A percentile compares a stretch with the other conserved stretches of the same genome.
These are phyloP conservation scores for Jaltomata sinuosa DNA, from an alignment of 257 asterid species.

Conservation along the genomic window DNA sequence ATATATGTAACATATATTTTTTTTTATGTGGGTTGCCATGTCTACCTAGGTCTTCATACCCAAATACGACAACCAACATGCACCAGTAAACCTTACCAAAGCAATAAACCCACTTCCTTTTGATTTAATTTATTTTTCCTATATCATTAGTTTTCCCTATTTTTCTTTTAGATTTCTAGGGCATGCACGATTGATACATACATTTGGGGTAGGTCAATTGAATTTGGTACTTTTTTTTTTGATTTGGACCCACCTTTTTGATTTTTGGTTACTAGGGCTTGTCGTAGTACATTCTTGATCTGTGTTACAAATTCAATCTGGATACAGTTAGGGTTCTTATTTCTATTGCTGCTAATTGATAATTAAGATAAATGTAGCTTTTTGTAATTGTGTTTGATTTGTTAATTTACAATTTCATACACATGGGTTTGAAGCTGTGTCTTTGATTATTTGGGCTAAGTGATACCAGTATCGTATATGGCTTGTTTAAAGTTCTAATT, in stretches of 20 bases:
- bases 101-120: not conserved
- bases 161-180: constrained; percentile 1
- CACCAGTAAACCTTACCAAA: not conserved
- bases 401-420: not conserved
- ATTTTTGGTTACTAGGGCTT: constrained; percentile 1
- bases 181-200: constrained; percentile 4
- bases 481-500: not conserved
- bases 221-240: constrained; percentile 3
- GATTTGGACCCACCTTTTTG: constrained; percentile 6
- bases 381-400: not conserved
- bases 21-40: constrained; percentile 6
- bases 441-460: not conserved
- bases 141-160: not conserved
- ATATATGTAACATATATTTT: not conserved
- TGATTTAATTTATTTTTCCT: not conserved
- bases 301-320: not conserved
- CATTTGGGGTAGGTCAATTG: constrained; percentile 1
- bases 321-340: not conserved
- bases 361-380: not conserved
- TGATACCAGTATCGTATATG: not conserved
- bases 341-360: not conserved
- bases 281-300: constrained; percentile 3
- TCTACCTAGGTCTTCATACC: constrained; percentile 3
- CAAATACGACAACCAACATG: constrained; percentile 1
- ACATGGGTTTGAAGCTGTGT: not conserved